Percentiles rank a stretch among this genome's conserved stretches.
phyloP scores from a whole-genome alignment of 208 protist species.

The Crithidia sp. region DNA sequence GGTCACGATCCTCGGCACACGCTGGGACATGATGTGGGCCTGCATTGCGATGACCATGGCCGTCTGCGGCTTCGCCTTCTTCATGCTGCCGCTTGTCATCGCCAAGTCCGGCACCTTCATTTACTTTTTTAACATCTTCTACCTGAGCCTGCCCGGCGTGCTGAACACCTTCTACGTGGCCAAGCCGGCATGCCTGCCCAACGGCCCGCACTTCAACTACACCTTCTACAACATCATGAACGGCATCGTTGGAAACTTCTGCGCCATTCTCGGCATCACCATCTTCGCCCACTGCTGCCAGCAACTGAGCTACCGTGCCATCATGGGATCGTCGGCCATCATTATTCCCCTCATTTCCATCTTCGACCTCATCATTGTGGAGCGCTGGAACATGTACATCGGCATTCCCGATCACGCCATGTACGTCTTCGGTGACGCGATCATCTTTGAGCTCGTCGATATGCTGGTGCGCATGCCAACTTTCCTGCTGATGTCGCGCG shows the following conservation, averaged over 20 bases:
- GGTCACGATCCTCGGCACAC: slow-evolving; percentile 12
- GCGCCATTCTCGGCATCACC: slow-evolving; percentile 41
- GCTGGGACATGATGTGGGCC: slow-evolving; percentile 16
- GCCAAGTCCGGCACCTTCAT: slow-evolving; percentile 35
- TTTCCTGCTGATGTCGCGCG: slow-evolving; percentile 64
- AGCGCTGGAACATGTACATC: slow-evolving; percentile 56
- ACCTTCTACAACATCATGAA: slow-evolving; percentile 57
- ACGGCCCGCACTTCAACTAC: slow-evolving; percentile 57
- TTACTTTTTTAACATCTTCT: slow-evolving; percentile 31
- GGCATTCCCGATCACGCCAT: slow-evolving; percentile 52
- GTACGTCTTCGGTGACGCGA: slow-evolving; percentile 63
- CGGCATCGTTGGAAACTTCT: slow-evolving; percentile 35
- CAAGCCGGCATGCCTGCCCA: slow-evolving; percentile 38
- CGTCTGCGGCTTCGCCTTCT: slow-evolving; percentile 20
- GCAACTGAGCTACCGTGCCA: slow-evolving; percentile 42
- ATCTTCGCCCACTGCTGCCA: slow-evolving; percentile 55
- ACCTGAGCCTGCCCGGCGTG: slow-evolving; percentile 48
- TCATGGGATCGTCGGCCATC: slow-evolving; percentile 58
- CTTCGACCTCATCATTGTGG: slow-evolving; percentile 67
- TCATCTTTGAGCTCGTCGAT: slow-evolving; percentile 56
- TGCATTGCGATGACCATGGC: slow-evolving; percentile 12
- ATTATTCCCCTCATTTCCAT: slow-evolving; percentile 42
- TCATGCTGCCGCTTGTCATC: slow-evolving; percentile 30
- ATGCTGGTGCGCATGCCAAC: slow-evolving; percentile 69
- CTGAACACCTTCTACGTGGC: slow-evolving; percentile 54